Evolutionary conservation across 768 basidiomycete genomes (phyloP).

Genomic region (Porpolomopsis calyptriformis): DNA sequence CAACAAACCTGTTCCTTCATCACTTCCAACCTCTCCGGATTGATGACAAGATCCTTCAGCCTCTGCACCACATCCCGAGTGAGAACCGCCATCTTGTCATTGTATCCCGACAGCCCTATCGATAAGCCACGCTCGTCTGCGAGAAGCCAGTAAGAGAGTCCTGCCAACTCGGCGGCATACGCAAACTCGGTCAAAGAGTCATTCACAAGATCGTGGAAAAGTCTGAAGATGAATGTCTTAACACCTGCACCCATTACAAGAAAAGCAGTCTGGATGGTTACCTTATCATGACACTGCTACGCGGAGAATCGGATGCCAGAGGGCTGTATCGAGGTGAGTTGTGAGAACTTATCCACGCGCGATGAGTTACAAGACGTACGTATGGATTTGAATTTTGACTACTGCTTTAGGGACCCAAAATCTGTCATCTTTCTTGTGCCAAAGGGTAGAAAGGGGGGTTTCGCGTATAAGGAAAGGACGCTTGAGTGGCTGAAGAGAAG

Average conservation of each 20-base stretch:
- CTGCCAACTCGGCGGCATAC: conserved; percentile 89
- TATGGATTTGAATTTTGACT: conserved; percentile 64
- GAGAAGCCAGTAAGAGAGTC: conserved; percentile 62
- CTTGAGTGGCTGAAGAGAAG: conserved; percentile 45
- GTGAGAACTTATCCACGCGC: not conserved
- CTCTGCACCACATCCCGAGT: conserved; percentile 61
- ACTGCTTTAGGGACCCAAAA: conserved; percentile 93
- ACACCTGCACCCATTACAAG: too few relatives aligned
- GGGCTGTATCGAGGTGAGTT: conserved; percentile 30
- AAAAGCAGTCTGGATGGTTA: too few relatives aligned
- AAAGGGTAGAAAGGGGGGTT: conserved; percentile 61
- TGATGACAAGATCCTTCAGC: conserved; percentile 51
- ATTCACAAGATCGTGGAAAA: conserved; percentile 76
- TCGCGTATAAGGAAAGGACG: conserved; percentile 70
- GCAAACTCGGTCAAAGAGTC: conserved; percentile 86
- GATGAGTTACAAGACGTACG: conserved; percentile 30
- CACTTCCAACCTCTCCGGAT: conserved; percentile 63
- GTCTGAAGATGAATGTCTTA: too few relatives aligned
- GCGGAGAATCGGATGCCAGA: conserved; percentile 48
- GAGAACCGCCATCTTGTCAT: conserved; percentile 78
- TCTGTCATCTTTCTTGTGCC: conserved; percentile 96
- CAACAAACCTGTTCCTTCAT: conserved; percentile 69
- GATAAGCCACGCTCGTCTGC: conserved; percentile 55
- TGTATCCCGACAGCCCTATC: conserved; percentile 72
- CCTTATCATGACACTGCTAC: conserved; percentile 66